Evolutionary conservation across 805 yeast genomes (phyloP).

Genomic region (Yarrowia deformans): DNA sequence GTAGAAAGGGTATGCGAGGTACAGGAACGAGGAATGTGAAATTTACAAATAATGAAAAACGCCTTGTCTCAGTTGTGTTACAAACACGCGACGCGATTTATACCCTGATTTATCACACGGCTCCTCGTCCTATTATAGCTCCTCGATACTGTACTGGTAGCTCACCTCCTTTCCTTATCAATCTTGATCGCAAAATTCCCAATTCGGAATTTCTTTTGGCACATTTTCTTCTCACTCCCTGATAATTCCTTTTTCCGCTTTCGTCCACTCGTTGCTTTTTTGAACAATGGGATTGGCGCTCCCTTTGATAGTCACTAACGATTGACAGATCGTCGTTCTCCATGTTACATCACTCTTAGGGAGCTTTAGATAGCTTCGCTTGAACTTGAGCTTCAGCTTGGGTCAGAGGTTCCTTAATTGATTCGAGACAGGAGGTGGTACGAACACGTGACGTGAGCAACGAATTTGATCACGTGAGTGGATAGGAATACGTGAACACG

Average conservation of each 20-base stretch:
- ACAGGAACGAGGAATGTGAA: conserved; percentile 12
- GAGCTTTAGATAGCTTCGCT: background rate
- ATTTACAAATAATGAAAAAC: no score
- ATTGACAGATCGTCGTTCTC: conserved; percentile 10
- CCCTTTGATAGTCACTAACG: background rate
- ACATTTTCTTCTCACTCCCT: background rate
- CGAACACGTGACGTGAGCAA: no score
- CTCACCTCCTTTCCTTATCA: no score
- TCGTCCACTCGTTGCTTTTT: background rate
- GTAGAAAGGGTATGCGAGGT: conserved; percentile 23
- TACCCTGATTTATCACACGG: no score
- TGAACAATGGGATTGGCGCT: background rate
- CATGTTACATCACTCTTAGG: background rate
- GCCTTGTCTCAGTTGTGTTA: no score
- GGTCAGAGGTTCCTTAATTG: no score
- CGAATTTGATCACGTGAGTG: no score
- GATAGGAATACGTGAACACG: no score
- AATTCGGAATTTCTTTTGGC: background rate
- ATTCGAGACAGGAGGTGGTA: no score
- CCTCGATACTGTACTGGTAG: no score
- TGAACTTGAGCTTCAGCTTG: no score
- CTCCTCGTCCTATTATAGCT: no score
- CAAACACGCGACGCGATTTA: background rate
- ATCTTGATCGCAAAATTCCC: background rate
- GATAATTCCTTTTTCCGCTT: background rate